Evolutionary conservation across 2,329 filamentous ascomycete species (phyloP), one percentile per base, ranked within the genome.

Genomic region (Chaetomium globosum): DNA sequence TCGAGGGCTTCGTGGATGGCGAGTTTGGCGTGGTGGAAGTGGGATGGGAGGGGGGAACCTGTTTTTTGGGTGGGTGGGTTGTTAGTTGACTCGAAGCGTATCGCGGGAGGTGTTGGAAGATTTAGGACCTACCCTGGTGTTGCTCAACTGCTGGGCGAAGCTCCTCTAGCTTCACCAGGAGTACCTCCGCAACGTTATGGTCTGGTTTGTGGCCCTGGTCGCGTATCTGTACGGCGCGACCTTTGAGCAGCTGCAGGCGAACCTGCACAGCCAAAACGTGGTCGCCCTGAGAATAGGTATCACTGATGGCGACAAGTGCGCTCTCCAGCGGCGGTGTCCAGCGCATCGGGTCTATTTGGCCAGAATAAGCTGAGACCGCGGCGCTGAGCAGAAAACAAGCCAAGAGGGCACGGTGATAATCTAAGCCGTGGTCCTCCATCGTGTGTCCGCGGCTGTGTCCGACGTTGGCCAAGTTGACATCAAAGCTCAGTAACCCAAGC

Each of bases 161-260:
- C 76, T 26, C 23, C 13, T 57, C n/a, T 1, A 57, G 21, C 36
- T 28, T 70, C 65, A 75, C 75, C 19, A 77, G 6, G 8, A 60
- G 58, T n/a, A 46, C 26, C 36, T 53, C n/a, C 31, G 59, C 31
- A 9, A 16, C 33, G 23, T 1, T n/a, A 7, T 51, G 57, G 12
- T 33, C 43, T 9, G 4, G 8, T 33, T 30, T 9, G 7, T 73
- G 70, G 49, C 74, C 73, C 46, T 75, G 72, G 43, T 75, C 23
- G n/a, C 21, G 75, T 16, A 76, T 57, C 5, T 75, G 65, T 10
- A 70, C 60, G 12, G 75, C 74, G 66, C 67, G 71, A 59, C 76
- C 73, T 39, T 72, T 73, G 6, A 79, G 59, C 10, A 76, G 61
- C 52, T 79, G 77, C 64, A 80, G 65, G 43, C 75, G 77, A 10